Conservation (phyloP, 371 early-diverging fungal genomes). For the Mucor racemosus region DNA sequence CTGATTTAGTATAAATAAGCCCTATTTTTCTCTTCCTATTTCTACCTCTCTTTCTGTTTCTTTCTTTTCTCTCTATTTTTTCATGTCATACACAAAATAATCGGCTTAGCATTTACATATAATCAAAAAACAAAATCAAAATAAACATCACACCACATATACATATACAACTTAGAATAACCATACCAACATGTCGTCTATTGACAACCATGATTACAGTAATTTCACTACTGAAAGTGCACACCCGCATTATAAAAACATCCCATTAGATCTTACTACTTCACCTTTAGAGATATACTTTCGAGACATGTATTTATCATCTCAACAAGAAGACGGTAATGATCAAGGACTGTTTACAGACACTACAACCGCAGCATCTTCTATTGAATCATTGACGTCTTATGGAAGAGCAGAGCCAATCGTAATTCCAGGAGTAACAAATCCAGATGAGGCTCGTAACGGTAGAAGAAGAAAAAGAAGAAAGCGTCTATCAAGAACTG, state of each 20-base stretch:
- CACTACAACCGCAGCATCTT: neutral
- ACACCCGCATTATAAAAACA: neutral
- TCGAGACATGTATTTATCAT: neutral
- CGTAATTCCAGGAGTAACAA: neutral
- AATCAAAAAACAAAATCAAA: neutral
- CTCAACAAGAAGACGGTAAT: too few relatives aligned
- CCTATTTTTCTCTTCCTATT: neutral
- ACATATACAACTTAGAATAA: neutral
- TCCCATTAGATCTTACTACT: conserved; percentile 9
- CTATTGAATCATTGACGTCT: neutral
- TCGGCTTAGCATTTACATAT: neutral
- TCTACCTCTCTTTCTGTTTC: neutral
- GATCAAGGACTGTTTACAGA: neutral
- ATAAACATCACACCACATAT: neutral
- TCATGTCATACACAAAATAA: neutral
- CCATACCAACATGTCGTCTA: neutral
- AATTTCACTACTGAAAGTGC: neutral
- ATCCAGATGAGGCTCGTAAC: neutral
- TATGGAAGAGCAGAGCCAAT: conserved; percentile 1
- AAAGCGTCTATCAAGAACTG: neutral
- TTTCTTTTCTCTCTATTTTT: neutral
- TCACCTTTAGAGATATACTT: conserved; percentile 6
- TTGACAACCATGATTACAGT: neutral
- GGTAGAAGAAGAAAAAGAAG: neutral
- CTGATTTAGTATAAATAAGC: conserved; percentile 1